Evolutionary conservation across 192 early-diverging fungal species (phyloP), one percentile per base, ranked within the genome.

Genomic region (Backusella australiensis): DNA sequence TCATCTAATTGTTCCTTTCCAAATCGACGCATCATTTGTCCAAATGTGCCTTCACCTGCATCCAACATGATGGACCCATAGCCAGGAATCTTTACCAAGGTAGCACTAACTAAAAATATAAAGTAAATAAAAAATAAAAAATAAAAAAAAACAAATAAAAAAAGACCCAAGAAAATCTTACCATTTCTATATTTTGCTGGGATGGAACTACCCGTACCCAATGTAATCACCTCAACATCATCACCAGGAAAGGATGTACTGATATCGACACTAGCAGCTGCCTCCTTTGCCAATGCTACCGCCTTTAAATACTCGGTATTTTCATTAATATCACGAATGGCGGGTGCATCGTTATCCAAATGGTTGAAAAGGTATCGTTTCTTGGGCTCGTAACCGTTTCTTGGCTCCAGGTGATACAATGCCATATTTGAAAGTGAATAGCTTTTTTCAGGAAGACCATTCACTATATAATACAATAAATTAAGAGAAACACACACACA

Each of bases 131-230:
- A 32, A 69, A n/a, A 41, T 23, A 23, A 19, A n/a, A 69, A 36
- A 38, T 29, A 29, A 29, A 29, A 26, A 69, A 1, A 11, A 5
- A 49, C 71, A 75, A 35, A 59, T 9, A 59, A 59, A 59, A 8
- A 8, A 63, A 11, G 19, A 29, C 21, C 2, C 21, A 59, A 63
- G 56, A 67, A 36, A 14, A 8, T 14, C 65, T 71, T 84, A 93
- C 92, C 93, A 83, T 99, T 99, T 78, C 98, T 89, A 82, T 94
- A 96, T 73, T 93, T 93, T 29, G 91, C 93, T 4, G 98, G 96
- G 38, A 95, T 81, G 19, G 96, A 89, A 21, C 95, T 93, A 29
- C 95, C 98, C 0, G 98, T 99, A 35, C 98, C 98, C 14, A 99
- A 90, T 4, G 96, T 87, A 35, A 94, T 72, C 0, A 86, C 77